Base-by-base conservation (phyloP, 148 eudicot species). In the Rhododendron griersonianum region DNA sequence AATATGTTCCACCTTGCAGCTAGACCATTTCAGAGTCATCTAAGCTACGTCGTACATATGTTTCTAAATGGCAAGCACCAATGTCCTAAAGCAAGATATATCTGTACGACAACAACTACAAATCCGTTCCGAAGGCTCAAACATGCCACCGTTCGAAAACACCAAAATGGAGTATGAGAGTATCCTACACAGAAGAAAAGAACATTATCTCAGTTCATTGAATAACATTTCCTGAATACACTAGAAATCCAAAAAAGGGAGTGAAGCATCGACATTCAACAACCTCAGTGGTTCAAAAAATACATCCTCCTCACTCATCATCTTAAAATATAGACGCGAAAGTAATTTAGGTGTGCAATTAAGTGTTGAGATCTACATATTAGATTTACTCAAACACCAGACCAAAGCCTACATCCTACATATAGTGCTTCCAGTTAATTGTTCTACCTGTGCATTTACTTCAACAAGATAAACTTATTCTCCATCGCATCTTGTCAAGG, bases 331-430 rank as follows among this genome's bases (percentile, higher is more conserved):
- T 15, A 37, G 11, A 6, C 4, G 3, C 16, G 2, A 2, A 18
- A 37, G 35, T 16, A 37, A 18, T 39, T 21, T 19, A 21, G 67
- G n/a, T 59, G 10, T 21, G 67, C 67, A 59, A 47, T 9, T 37
- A 4, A 16, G 79, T 44, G 19, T 76, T 76, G 11, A 15, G 48
- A 76, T 41, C 80, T 16, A 76, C n/a, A 76, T 19, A 41, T 7
- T 39, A 33, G 7, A 76, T 76, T 23, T n/a, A 76, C 51, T 37
- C 18, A 8, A 77, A 77, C 50, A 77, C 50, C 18, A 4, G 11
- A 41, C 80, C 80, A 77, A 19, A 16, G 48, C 80, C 80, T 77
- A 23, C 80, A 37, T 21, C 80, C 80, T 77, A 23, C 80, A 37
- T 21, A 37, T 77, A 41, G 23, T 77, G 80, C 25, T 39, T 77